Evolutionary conservation across 768 basidiomycete species (phyloP), one percentile per base, ranked within the genome.

Genomic region (Termitomyces sp.): DNA sequence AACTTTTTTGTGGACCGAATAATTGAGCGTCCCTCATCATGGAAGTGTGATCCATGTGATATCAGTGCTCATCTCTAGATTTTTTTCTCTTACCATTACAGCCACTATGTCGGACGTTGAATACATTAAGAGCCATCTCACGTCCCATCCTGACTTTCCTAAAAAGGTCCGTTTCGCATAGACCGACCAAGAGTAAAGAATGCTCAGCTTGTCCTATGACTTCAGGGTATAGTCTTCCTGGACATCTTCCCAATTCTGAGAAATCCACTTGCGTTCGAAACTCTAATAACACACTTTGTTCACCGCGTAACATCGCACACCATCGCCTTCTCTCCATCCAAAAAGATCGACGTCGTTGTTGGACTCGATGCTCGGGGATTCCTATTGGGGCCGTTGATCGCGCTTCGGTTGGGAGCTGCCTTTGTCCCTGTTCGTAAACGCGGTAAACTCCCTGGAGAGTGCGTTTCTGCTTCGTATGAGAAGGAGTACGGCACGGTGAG

Each of bases 311-410:
- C 86, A 52, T 91, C 91, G 25, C 74, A 84, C 57, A 92, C 89
- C 8, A 77, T 94, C 62, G 79, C 82, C 21, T 74, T 73, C 46
- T 76, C 82, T 14, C 74, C 81, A 3, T 72, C 72, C 50, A 80
- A 80, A 61, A 93, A 87, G 70, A 82, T 95, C 62, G 96, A 99
- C 70, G 89, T 91, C 52, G 80, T 99, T 61, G 93, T 99, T 55
- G 97, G 91, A 32, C 80, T 99, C 43, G 97, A 99, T 70, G 96
- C 96, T 23, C 81, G 97, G 54, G 97, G 97, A 14, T 99, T 99
- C 77, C 80, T 99, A 50, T 72, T 99, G 10, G 97, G 95, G 1
- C 97, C 97, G 1, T 82, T 94, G 62, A 83, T 99, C 64, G 97
- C 97, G 5, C 73, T 92, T 65, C 79, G 96, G 56, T 76, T 99